Base-by-base conservation (phyloP, 2,329 filamentous ascomycete species). In the Calonectria ilicicola region DNA sequence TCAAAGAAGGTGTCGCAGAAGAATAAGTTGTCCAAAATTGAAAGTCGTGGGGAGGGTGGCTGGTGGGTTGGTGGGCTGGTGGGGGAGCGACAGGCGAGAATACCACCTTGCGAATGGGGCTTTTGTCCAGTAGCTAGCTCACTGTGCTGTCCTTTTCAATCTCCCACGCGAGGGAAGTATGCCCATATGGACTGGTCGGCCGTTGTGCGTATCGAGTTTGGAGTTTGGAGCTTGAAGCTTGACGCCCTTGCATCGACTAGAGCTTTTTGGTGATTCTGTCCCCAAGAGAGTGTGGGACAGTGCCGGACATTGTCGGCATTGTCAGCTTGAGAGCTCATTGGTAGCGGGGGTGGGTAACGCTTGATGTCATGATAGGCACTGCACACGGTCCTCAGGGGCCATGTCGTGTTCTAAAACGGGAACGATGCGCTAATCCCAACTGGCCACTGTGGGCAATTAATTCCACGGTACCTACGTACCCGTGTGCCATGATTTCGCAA, bases 361-460 rank as follows among this genome's bases (percentile, higher is more conserved):
- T 56, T 72, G 70, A 72, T 72, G 69, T 72, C 69, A 72, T 68
- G 67, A 40, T 69, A 63, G 64, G 44, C 26, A 32, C 44, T n/a
- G 26, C 47, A n/a, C 49, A 60, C 19, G 17, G 42, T 19, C 47
- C 14, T 56, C 58, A 51, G 58, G 58, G 69, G 65, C 38, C 53
- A 60, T 60, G 53, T 60, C 53, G 53, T 65, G 53, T 62, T 49
- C 64, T 67, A 46, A 67, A 67, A 62, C 26, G 64, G 53, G 63
- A 67, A 71, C 38, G 7, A 35, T 23, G 68, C 68, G 46, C 68
- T 70, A 70, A 65, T 23, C 40, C 47, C 15, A 26, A 27, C 67
- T 53, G 8, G 67, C 44, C 12, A 15, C 5, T 53, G 64, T n/a
- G 21, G 46, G 26, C 32, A 27, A 46, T 47, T 64, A 67, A 42